These are phyloP conservation scores for Paulownia fortunei DNA, from an alignment of 257 asterid genomes.

Conservation along the genomic window DNA sequence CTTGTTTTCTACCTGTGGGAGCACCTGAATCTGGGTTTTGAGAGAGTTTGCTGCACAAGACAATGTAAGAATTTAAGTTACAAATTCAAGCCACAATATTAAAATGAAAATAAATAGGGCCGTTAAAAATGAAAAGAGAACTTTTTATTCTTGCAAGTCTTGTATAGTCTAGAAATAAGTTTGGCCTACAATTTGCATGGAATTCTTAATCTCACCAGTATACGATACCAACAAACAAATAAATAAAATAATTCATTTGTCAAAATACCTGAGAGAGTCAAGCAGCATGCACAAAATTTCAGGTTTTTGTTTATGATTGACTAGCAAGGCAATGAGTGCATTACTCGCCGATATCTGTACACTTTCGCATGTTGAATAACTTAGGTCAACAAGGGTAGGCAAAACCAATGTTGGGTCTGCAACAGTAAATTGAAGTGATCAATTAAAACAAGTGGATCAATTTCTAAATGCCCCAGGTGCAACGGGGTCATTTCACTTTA, in stretches of 20 bases:
- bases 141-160: not conserved
- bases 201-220: conserved; percentile 13
- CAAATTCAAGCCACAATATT: too few species aligned
- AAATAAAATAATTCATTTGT: not conserved
- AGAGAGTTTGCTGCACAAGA: conserved; percentile 61
- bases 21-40: conserved; percentile 48
- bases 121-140: not conserved
- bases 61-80: too few species aligned
- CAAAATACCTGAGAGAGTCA: conserved; percentile 74
- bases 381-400: conserved; percentile 66
- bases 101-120: not conserved
- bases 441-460: conserved; percentile 2
- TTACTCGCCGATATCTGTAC: conserved; percentile 49
- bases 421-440: conserved; percentile 36
- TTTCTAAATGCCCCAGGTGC: conserved; percentile 2
- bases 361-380: conserved; percentile 53
- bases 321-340: conserved; percentile 64
- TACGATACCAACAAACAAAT: not conserved
- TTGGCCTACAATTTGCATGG: not conserved
- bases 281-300: conserved; percentile 75
- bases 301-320: conserved; percentile 67
- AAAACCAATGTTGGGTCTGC: conserved; percentile 76
- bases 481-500: conserved; percentile 3
- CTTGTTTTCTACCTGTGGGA: conserved; percentile 47
- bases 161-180: not conserved